Evolutionary conservation across 192 early-diverging fungal species (phyloP).

Genomic region (Diversispora epigaea): DNA sequence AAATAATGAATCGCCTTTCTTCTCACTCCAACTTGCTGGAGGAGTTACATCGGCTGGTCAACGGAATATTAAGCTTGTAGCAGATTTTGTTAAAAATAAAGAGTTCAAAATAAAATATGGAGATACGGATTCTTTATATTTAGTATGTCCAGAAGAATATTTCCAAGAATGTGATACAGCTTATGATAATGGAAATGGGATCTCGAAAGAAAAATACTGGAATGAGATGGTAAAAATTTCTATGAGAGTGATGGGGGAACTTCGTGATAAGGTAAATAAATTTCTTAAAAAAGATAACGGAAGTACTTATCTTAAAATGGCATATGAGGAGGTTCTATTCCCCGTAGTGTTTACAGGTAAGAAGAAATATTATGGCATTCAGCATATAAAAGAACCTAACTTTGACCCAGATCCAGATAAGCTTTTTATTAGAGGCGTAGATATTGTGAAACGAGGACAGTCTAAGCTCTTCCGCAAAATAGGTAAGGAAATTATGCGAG

Average conservation of each 20-base stretch:
- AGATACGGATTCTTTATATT: conserved; percentile 13
- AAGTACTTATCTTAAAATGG: no score
- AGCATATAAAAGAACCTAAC: not conserved
- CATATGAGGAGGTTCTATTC: conserved; percentile 13
- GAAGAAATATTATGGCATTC: conserved; percentile 10
- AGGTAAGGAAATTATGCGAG: no score
- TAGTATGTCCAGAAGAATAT: not conserved
- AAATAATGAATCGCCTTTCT: not conserved
- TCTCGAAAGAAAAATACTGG: no score
- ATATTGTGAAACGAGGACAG: no score
- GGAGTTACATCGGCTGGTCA: conserved; percentile 3
- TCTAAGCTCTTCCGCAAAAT: no score
- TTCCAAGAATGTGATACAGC: conserved; percentile 1
- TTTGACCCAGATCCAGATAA: not conserved
- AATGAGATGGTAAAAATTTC: no score
- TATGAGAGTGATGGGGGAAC: no score
- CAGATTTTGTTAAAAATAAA: conserved; percentile 1
- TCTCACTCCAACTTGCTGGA: not conserved
- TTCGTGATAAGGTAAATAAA: no score
- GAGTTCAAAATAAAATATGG: conserved; percentile 9
- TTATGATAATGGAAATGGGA: no score
- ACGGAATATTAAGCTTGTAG: conserved; percentile 12
- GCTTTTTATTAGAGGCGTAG: conserved; percentile 8
- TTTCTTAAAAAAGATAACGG: no score
- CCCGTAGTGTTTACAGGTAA: conserved; percentile 6